Percentiles rank a stretch among this genome's conserved stretches.
Conservation (phyloP, 257 asterid genomes). For the Sherardia arvensis region DNA sequence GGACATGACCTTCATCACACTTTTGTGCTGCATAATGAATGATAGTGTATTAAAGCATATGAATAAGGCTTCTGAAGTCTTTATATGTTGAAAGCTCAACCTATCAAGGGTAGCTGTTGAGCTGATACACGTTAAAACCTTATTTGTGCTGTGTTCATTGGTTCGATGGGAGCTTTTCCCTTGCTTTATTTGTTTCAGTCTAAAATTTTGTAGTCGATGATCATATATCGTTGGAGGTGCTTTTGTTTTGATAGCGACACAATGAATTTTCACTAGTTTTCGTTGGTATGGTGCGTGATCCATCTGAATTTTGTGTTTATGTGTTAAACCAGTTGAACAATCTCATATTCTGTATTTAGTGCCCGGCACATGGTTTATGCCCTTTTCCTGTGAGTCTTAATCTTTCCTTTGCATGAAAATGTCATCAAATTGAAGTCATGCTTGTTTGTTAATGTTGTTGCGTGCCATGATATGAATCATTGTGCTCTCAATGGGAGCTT, state of each 20-base stretch:
- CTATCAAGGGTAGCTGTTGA: not conserved
- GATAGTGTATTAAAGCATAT: not conserved
- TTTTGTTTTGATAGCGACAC: not conserved
- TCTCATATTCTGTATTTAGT: not conserved
- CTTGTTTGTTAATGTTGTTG: slow-evolving; percentile 10
- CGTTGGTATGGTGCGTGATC: not conserved
- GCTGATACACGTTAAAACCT: not conserved
- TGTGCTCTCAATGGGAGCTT: slow-evolving; percentile 15
- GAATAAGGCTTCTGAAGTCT: not conserved
- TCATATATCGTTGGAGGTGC: not conserved
- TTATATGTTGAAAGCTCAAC: not conserved
- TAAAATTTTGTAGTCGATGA: not conserved
- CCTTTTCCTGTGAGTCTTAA: slow-evolving; percentile 6
- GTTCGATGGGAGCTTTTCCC: not conserved
- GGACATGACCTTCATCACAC: not conserved
- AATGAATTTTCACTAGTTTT: too few relatives aligned
- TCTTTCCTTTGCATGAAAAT: slow-evolving; percentile 20
- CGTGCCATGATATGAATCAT: slow-evolving; percentile 27
- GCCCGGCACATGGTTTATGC: slow-evolving; percentile 1
- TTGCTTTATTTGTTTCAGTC: not conserved
- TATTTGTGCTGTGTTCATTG: not conserved
- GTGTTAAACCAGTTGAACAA: not conserved
- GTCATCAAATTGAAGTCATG: slow-evolving; percentile 13
- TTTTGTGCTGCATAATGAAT: not conserved
- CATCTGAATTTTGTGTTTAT: not conserved